Evolutionary conservation across 2,329 filamentous ascomycete species (phyloP).

Genomic region (Metarhizium robertsii): DNA sequence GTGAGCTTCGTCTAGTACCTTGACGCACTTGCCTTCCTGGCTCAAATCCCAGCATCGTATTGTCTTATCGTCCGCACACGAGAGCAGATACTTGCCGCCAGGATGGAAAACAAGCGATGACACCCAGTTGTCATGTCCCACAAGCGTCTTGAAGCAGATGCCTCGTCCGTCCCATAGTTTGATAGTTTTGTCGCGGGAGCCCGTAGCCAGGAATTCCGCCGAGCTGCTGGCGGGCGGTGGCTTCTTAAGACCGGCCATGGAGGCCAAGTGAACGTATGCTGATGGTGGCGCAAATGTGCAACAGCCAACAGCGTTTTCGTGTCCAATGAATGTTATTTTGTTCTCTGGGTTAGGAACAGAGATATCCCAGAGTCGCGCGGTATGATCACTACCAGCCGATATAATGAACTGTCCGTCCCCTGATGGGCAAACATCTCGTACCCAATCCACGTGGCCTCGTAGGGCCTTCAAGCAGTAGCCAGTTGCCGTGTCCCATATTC

Average conservation of each 20-base stretch:
- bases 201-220: constrained; percentile 84
- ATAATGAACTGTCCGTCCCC: constrained; percentile 73
- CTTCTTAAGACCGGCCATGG: constrained; percentile 75
- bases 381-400: constrained; percentile 73
- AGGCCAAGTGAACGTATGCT: constrained; percentile 66
- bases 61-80: constrained; percentile 82
- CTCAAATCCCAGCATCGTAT: constrained; percentile 87
- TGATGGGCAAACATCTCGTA: constrained; percentile 76
- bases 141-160: constrained; percentile 71
- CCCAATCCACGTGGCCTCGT: constrained; percentile 76
- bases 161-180: constrained; percentile 82
- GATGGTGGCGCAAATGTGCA: constrained; percentile 76
- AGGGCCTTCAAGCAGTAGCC: constrained; percentile 85
- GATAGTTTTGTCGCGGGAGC: constrained; percentile 83
- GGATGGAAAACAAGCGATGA: constrained; percentile 81
- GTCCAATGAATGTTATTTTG: constrained; percentile 71
- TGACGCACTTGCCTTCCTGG: constrained; percentile 86
- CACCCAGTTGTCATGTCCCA: constrained; percentile 93
- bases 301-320: constrained; percentile 80
- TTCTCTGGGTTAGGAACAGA: constrained; percentile 53
- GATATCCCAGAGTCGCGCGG: constrained; percentile 75
- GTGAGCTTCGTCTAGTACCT: constrained; percentile 67
- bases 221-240: constrained; percentile 63
- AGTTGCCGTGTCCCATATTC: constrained; percentile 86
- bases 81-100: constrained; percentile 81